phyloP scores from a whole-genome alignment of 129 eudicot genomes.

The Smallanthus sonchifolius region DNA sequence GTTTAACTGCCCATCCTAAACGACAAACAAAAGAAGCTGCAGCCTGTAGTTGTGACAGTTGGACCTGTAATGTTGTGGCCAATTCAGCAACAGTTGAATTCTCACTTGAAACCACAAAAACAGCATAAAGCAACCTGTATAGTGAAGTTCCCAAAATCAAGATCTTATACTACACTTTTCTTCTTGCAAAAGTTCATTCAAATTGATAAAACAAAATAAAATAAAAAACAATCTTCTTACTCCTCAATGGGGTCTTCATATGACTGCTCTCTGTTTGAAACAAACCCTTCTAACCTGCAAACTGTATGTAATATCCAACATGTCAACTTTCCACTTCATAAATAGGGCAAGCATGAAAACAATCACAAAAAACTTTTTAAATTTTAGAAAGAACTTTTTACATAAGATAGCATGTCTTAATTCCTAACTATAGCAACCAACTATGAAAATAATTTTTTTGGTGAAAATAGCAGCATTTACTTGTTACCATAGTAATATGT shows the following conservation, averaged over 20 bases:
- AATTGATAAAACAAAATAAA: background rate
- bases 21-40: constrained; percentile 98
- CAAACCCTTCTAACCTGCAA: constrained; percentile 97
- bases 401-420: background rate
- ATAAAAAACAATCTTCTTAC: constrained; percentile 44
- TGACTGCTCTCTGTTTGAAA: constrained; percentile 97
- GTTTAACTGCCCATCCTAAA: constrained; percentile 90
- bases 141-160: constrained; percentile 19
- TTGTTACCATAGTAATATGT: background rate
- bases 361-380: background rate
- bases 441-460: background rate
- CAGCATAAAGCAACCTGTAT: constrained; percentile 97
- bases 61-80: constrained; percentile 91
- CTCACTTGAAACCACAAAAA: constrained; percentile 97
- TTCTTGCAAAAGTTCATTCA: constrained; percentile 16
- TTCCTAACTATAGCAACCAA: background rate
- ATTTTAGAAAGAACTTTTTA: background rate
- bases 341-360: constrained; percentile 11
- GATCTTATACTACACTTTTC: constrained; percentile 14
- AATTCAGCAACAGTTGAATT: constrained; percentile 94
- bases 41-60: constrained; percentile 89
- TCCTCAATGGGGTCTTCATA: constrained; percentile 99
- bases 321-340: constrained; percentile 25
- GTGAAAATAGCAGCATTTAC: background rate
- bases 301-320: constrained; percentile 63